Conservation (phyloP, 2,329 filamentous ascomycete genomes). For the Colletotrichum sp. region DNA sequence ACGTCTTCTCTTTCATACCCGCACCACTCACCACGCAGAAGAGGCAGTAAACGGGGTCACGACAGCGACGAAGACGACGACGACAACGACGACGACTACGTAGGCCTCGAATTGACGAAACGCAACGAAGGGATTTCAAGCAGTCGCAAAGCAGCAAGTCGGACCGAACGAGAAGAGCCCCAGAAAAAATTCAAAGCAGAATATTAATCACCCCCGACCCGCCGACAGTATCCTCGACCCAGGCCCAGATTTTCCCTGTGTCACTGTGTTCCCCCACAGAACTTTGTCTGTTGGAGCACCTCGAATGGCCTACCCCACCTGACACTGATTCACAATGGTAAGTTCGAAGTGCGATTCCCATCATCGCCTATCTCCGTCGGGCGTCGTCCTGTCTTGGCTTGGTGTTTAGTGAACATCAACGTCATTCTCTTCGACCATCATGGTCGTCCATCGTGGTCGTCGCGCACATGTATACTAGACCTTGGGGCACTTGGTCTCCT, state of each 20-base stretch:
- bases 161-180: background rate
- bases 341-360: background rate
- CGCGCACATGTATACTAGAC: background rate
- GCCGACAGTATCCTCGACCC: background rate
- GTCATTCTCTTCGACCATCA: background rate
- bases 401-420: background rate
- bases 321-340: slow-evolving; percentile 16
- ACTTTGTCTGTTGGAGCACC: slow-evolving; percentile 18
- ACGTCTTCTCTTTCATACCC: background rate
- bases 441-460: background rate
- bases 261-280: slow-evolving; percentile 5
- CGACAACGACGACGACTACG: background rate
- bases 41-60: background rate
- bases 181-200: background rate
- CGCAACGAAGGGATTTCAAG: background rate
- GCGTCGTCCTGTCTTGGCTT: background rate
- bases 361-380: slow-evolving; percentile 1
- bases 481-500: background rate
- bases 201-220: background rate
- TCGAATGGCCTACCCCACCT: slow-evolving; percentile 19
- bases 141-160: background rate
- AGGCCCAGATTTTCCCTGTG: background rate
- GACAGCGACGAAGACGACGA: background rate
- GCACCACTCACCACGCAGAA: background rate
- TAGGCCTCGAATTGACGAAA: background rate